These are phyloP conservation scores for Talaromyces sp. DNA, from an alignment of 2,329 filamentous ascomycete genomes.

Conservation along the genomic window DNA sequence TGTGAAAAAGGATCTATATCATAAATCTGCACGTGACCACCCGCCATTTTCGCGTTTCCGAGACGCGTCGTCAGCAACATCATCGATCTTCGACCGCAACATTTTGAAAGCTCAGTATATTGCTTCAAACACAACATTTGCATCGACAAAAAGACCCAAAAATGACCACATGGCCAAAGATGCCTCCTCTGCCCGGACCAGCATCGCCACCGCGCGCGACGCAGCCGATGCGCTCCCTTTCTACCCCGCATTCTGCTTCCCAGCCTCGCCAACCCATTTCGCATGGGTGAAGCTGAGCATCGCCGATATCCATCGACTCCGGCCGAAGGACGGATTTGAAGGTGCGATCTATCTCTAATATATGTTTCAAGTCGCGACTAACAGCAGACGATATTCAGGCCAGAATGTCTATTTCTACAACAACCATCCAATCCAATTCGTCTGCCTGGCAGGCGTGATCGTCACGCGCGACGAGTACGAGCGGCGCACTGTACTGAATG, in stretches of 20 bases:
- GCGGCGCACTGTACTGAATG: slow-evolving; percentile 47
- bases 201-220: neutral
- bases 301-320: slow-evolving; percentile 51
- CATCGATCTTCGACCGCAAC: neutral
- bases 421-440: slow-evolving; percentile 74
- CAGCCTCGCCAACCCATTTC: slow-evolving; percentile 56
- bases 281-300: slow-evolving; percentile 59
- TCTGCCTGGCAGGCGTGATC: slow-evolving; percentile 65
- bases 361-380: neutral
- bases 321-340: slow-evolving; percentile 45
- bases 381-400: slow-evolving; percentile 28
- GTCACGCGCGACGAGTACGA: slow-evolving; percentile 56
- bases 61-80: neutral
- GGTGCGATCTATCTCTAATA: slow-evolving; percentile 30
- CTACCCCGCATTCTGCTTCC: slow-evolving; percentile 58
- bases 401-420: slow-evolving; percentile 59
- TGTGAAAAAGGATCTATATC: neutral
- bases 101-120: too few relatives aligned
- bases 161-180: slow-evolving; percentile 12
- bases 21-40: neutral
- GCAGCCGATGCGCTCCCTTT: slow-evolving; percentile 24
- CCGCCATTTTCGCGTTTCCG: neutral
- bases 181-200: slow-evolving; percentile 4
- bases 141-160: slow-evolving; percentile 4
- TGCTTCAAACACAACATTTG: too few relatives aligned